A percentile compares a stretch with the other conserved stretches of the same genome.
phyloP scores from a whole-genome alignment of 1,139 yeast species.

The Geotrichum europaeum region DNA sequence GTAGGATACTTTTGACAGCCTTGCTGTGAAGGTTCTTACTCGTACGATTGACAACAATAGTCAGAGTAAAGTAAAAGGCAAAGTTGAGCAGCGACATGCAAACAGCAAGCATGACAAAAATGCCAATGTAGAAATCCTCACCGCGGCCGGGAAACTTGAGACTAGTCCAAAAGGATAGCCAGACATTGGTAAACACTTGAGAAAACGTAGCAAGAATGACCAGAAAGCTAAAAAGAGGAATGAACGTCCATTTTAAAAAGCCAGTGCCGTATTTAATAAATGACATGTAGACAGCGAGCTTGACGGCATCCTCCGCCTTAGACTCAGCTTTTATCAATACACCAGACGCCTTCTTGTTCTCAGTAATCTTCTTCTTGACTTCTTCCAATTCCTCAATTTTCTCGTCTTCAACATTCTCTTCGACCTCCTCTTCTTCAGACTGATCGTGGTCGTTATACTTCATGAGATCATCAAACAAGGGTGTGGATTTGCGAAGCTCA shows the following conservation, averaged over 20 bases:
- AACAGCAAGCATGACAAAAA: slow-evolving; percentile 51
- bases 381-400: slow-evolving; percentile 25
- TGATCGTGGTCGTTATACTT: slow-evolving; percentile 39
- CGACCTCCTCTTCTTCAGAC: slow-evolving; percentile 35
- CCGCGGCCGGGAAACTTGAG: slow-evolving; percentile 45
- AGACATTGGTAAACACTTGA: slow-evolving; percentile 62
- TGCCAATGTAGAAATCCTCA: slow-evolving; percentile 62
- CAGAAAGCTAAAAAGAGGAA: slow-evolving; percentile 41
- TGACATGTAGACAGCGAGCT: slow-evolving; percentile 41
- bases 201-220: slow-evolving; percentile 51
- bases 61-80: slow-evolving; percentile 43
- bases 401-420: slow-evolving; percentile 20
- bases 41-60: slow-evolving; percentile 46
- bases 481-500: slow-evolving; percentile 43
- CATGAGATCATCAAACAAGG: slow-evolving; percentile 49
- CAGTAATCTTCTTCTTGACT: slow-evolving; percentile 22
- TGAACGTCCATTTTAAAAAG: slow-evolving; percentile 36
- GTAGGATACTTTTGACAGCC: slow-evolving; percentile 60
- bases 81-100: slow-evolving; percentile 37
- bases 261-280: slow-evolving; percentile 60
- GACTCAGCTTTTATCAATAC: slow-evolving; percentile 44
- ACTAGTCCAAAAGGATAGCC: slow-evolving; percentile 83
- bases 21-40: slow-evolving; percentile 33
- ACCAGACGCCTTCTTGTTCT: slow-evolving; percentile 21
- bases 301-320: slow-evolving; percentile 45